These are phyloP conservation scores for Aurantiochytrium sp. DNA, from an alignment of 108 stramenopile species.

Conservation along the genomic window DNA sequence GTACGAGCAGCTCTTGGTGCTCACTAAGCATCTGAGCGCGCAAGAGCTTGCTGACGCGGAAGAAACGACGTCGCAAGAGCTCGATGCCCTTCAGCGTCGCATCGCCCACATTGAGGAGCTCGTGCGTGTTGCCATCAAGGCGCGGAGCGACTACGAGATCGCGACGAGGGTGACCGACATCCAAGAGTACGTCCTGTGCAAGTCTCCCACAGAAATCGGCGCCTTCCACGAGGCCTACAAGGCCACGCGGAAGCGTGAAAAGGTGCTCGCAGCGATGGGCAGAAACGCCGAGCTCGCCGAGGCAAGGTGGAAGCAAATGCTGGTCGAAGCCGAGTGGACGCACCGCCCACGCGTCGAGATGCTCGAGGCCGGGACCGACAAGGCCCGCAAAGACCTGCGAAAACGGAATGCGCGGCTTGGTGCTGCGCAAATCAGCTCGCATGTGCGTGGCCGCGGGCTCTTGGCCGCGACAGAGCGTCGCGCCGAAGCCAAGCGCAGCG, in stretches of 20 bases:
- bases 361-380: background rate
- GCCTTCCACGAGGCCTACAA: background rate
- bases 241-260: background rate
- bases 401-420: background rate
- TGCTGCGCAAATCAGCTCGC: background rate
- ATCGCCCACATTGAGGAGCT: background rate
- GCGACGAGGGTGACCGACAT: background rate
- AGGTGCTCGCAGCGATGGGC: background rate
- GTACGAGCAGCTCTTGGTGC: background rate
- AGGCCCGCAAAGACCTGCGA: background rate
- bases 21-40: background rate
- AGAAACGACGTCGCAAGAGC: background rate
- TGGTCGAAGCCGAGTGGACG: background rate
- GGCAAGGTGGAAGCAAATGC: background rate
- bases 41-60: background rate
- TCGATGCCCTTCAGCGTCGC: background rate
- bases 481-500: background rate
- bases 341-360: background rate
- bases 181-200: background rate
- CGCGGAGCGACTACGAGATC: background rate
- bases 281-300: background rate
- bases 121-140: background rate
- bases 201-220: background rate
- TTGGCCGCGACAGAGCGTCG: background rate
- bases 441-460: background rate